A percentile compares a stretch with the other conserved stretches of the same genome.
These are phyloP conservation scores for Tetrapisispora namnaoensis DNA, from an alignment of 805 yeast genomes.

Conservation along the genomic window DNA sequence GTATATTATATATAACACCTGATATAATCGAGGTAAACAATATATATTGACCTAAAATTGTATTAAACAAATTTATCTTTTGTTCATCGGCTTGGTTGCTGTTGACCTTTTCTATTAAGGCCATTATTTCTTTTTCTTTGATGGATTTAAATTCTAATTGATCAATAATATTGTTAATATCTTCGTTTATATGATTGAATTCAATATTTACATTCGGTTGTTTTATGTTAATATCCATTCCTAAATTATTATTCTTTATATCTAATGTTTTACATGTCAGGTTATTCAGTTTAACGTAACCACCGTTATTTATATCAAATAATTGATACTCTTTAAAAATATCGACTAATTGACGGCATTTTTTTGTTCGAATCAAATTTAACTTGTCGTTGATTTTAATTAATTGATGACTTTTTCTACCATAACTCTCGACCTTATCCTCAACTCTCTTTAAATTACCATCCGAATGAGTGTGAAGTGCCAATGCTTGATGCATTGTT, in stretches of 20 bases:
- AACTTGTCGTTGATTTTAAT: conserved; percentile 12
- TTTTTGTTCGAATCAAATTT: conserved; percentile 10
- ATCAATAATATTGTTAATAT: neutral
- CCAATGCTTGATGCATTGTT: neutral
- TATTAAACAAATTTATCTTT: conserved; percentile 10
- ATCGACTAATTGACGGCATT: conserved; percentile 12
- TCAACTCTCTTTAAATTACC: neutral
- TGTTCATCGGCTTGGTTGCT: conserved; percentile 2
- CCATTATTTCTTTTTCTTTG: conserved; percentile 6
- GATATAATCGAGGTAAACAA: neutral
- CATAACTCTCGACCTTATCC: conserved; percentile 15
- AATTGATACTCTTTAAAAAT: conserved; percentile 10
- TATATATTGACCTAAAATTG: conserved; percentile 18
- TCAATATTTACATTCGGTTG: neutral
- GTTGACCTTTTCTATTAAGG: neutral
- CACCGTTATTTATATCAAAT: conserved; percentile 3
- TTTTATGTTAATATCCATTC: neutral
- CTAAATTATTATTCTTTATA: neutral
- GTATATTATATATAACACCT: neutral
- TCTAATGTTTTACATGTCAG: neutral
- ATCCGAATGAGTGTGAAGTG: neutral
- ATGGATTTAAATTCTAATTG: conserved; percentile 4
- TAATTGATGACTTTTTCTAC: conserved; percentile 17
- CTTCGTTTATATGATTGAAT: neutral
- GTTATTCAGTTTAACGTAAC: neutral